These are phyloP conservation scores for Pulveroboletus sp. DNA, from an alignment of 768 basidiomycete species.

Conservation along the genomic window DNA sequence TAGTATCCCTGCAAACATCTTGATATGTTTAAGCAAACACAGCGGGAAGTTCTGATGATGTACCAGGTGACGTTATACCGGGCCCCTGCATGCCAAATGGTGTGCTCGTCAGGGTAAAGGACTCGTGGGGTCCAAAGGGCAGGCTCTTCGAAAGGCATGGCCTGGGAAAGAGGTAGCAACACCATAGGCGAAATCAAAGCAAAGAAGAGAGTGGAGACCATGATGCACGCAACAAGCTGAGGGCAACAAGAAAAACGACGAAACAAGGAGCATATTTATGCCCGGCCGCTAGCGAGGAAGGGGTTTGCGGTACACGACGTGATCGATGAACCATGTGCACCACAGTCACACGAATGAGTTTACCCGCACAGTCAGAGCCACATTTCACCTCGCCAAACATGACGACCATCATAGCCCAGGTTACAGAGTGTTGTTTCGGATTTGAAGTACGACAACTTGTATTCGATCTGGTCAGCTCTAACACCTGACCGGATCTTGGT, in stretches of 20 bases:
- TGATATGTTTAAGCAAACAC: neutral
- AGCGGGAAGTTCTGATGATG: neutral
- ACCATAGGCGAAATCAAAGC: conserved; percentile 11
- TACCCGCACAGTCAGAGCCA: no score
- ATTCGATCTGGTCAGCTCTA: no score
- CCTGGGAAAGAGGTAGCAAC: conserved; percentile 7
- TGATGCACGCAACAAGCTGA: neutral
- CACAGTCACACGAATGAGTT: no score
- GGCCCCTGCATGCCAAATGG: conserved; percentile 23
- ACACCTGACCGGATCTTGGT: no score
- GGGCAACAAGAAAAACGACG: neutral
- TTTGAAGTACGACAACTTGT: no score
- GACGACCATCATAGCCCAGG: neutral
- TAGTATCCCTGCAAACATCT: conserved; percentile 28
- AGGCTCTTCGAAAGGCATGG: neutral
- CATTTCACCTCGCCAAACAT: no score
- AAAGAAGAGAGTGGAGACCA: conserved; percentile 1
- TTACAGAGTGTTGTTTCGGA: neutral
- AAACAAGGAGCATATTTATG: no score
- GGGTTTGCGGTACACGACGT: no score
- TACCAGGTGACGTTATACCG: conserved; percentile 31
- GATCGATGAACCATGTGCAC: neutral
- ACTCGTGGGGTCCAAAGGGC: conserved; percentile 29
- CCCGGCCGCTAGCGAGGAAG: no score
- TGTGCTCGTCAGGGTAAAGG: conserved; percentile 16